These are phyloP conservation scores for Ascocoryne sarcoides DNA, from an alignment of 2,329 filamentous ascomycete species.

Conservation along the genomic window DNA sequence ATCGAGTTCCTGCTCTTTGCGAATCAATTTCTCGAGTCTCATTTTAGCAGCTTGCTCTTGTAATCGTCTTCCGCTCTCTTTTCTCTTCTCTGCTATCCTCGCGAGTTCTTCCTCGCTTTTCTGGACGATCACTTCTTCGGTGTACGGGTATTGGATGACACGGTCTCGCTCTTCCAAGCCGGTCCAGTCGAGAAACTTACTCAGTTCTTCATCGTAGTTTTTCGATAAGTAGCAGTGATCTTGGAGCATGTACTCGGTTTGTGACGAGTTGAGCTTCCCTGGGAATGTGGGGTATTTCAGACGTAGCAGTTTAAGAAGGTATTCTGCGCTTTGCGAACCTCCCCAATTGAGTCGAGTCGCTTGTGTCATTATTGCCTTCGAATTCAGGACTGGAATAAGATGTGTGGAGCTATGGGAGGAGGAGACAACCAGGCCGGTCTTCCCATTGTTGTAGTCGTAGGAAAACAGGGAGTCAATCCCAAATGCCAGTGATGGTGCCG, in stretches of 20 bases:
- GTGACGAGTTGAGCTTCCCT: slow-evolving; percentile 74
- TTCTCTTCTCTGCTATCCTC: slow-evolving; percentile 83
- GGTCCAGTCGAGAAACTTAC: slow-evolving; percentile 76
- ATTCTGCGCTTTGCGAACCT: slow-evolving; percentile 81
- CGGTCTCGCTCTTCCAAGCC: slow-evolving; percentile 83
- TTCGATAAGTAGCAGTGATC: slow-evolving; percentile 86
- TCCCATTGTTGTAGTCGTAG: slow-evolving; percentile 78
- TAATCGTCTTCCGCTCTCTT: slow-evolving; percentile 81
- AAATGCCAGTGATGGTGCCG: slow-evolving; percentile 80
- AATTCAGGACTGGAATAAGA: slow-evolving; percentile 84
- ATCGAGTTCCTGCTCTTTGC: slow-evolving; percentile 90
- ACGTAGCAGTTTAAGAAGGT: slow-evolving; percentile 77
- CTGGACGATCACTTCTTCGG: slow-evolving; percentile 79
- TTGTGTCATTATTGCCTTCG: slow-evolving; percentile 74
- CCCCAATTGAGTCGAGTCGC: slow-evolving; percentile 93
- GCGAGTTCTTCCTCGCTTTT: slow-evolving; percentile 94
- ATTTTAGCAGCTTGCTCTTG: slow-evolving; percentile 97
- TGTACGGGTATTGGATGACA: slow-evolving; percentile 87
- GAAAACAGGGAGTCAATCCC: slow-evolving; percentile 96
- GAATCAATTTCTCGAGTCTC: slow-evolving; percentile 88
- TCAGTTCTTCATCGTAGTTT: slow-evolving; percentile 73
- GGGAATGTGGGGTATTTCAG: slow-evolving; percentile 89
- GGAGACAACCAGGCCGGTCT: slow-evolving; percentile 79
- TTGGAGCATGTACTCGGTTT: slow-evolving; percentile 78
- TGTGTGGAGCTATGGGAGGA: slow-evolving; percentile 93